Conservation (phyloP, 2,329 filamentous ascomycete genomes). For the Botrytis porri region DNA sequence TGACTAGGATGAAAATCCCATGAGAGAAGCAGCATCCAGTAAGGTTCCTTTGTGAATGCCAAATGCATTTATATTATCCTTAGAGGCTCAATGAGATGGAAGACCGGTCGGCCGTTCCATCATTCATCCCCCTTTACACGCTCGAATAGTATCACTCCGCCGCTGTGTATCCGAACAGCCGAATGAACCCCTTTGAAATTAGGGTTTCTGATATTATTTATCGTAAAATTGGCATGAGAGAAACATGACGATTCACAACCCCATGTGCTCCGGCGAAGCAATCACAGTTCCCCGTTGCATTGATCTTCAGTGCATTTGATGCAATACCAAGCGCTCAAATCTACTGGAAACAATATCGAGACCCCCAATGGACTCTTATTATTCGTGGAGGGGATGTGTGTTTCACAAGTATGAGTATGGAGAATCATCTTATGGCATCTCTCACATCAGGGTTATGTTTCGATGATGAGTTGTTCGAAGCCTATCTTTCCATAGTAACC, state of each 20-base stretch:
- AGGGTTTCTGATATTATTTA: constrained; percentile 2
- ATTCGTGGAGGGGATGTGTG: neutral
- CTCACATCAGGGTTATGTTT: neutral
- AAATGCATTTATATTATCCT: neutral
- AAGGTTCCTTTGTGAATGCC: neutral
- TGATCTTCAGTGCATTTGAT: constrained; percentile 20
- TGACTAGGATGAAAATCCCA: neutral
- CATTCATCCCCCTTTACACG: neutral
- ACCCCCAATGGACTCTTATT: neutral
- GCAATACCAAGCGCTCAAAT: constrained; percentile 5
- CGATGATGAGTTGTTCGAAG: constrained; percentile 4
- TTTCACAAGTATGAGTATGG: neutral
- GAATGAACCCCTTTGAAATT: constrained; percentile 17
- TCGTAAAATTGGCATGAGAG: constrained; percentile 17
- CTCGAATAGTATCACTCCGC: neutral
- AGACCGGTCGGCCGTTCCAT: neutral
- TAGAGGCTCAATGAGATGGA: neutral
- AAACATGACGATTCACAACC: neutral
- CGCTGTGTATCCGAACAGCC: neutral
- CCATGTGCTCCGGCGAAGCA: constrained; percentile 17
- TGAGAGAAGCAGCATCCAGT: neutral
- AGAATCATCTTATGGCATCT: neutral
- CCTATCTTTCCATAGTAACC: neutral
- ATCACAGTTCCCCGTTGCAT: constrained; percentile 18
- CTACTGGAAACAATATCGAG: constrained; percentile 5